Evolutionary conservation across 2,329 filamentous ascomycete genomes (phyloP).

Genomic region (Sclerotinia subarctica): DNA sequence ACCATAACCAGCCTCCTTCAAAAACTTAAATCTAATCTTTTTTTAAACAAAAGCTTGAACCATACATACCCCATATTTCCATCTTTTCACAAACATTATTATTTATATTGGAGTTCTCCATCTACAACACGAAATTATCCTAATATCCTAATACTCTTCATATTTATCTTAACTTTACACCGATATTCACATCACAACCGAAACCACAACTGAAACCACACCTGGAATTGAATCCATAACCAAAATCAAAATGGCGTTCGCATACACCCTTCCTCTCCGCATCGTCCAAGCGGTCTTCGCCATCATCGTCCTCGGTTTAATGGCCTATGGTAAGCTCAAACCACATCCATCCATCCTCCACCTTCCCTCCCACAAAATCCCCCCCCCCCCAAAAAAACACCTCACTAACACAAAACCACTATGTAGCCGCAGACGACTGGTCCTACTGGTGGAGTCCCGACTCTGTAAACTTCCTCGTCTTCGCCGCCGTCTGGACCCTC

Average conservation of each 20-base stretch:
- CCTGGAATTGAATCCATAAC: no score
- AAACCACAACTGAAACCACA: no score
- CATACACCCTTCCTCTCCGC: conserved; percentile 56
- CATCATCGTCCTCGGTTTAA: conserved; percentile 72
- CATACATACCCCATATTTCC: conserved; percentile 3
- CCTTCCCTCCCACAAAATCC: background rate
- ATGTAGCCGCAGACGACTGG: conserved; percentile 50
- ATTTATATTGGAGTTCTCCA: conserved; percentile 3
- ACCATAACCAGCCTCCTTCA: background rate
- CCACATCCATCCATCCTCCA: background rate
- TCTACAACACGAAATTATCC: background rate
- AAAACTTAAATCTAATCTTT: background rate
- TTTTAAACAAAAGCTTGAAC: background rate
- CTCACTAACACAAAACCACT: background rate
- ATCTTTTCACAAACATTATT: background rate
- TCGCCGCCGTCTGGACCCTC: conserved; percentile 73
- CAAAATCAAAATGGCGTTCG: conserved; percentile 46
- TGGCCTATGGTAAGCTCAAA: conserved; percentile 59
- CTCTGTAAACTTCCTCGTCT: conserved; percentile 73
- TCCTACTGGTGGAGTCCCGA: conserved; percentile 48
- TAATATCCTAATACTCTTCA: background rate
- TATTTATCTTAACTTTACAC: background rate
- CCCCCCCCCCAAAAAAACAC: conserved; percentile 1
- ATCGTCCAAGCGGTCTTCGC: conserved; percentile 64
- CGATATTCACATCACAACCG: background rate